These are phyloP conservation scores for Penicillium pulvis DNA, from an alignment of 495 filamentous ascomycete genomes.

Conservation along the genomic window DNA sequence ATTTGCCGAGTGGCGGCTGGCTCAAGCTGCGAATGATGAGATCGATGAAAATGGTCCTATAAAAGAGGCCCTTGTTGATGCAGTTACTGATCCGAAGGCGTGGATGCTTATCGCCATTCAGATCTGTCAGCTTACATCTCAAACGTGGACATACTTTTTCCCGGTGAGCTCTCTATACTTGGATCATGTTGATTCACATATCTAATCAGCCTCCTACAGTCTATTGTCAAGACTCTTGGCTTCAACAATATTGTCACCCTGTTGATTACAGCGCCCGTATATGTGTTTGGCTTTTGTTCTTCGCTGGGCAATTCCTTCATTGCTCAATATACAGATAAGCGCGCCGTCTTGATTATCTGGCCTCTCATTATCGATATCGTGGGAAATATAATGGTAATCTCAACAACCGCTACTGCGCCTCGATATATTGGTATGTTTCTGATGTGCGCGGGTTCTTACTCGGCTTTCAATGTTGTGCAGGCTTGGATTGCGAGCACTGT, in stretches of 20 bases:
- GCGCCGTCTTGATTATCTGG: conserved; percentile 20
- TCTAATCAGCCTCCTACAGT: conserved; percentile 7
- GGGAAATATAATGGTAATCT: conserved; percentile 24
- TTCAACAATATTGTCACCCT: conserved; percentile 30
- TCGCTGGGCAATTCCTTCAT: conserved; percentile 44
- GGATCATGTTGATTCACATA: not conserved
- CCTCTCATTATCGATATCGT: conserved; percentile 18
- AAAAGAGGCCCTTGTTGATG: conserved; percentile 22
- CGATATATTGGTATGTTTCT: conserved; percentile 29
- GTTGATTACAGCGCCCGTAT: conserved; percentile 32
- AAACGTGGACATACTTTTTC: conserved; percentile 29
- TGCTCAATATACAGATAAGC: conserved; percentile 51
- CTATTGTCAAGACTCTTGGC: conserved; percentile 34
- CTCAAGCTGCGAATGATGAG: conserved; percentile 18
- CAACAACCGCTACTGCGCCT: conserved; percentile 18
- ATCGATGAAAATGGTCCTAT: conserved; percentile 23
- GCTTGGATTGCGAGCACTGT: conserved; percentile 25
- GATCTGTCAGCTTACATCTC: conserved; percentile 27
- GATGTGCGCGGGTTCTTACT: conserved; percentile 29
- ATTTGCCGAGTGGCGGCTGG: conserved; percentile 19
- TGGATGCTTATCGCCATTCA: conserved; percentile 28
- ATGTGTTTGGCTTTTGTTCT: conserved; percentile 33
- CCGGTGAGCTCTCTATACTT: conserved; percentile 7
- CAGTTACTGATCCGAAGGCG: conserved; percentile 28
- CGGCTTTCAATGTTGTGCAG: conserved; percentile 27